phyloP scores from a whole-genome alignment of 164 flowering plant species.

The Buxus sempervirens region DNA sequence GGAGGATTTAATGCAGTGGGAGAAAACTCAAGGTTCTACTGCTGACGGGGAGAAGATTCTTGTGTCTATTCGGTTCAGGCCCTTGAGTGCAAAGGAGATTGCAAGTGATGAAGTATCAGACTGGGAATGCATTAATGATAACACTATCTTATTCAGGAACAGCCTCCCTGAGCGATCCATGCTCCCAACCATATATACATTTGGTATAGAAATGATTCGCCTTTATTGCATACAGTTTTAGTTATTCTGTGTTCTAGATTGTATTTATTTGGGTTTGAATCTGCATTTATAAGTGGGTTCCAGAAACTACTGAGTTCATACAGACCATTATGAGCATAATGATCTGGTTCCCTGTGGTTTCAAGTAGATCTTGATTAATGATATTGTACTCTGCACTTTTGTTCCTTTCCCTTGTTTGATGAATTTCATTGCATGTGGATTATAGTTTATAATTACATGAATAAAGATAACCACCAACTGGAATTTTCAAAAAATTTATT shows the following conservation, averaged over 20 bases:
- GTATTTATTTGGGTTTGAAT: neutral
- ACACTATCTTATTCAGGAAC: slow-evolving; percentile 76
- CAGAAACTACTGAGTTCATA: neutral
- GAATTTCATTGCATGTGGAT: too few species aligned
- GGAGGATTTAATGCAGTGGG: slow-evolving; percentile 56
- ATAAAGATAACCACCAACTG: too few species aligned
- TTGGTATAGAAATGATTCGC: slow-evolving; percentile 46
- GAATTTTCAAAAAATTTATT: too few species aligned
- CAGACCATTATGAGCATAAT: neutral
- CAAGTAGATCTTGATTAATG: too few species aligned
- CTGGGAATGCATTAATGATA: slow-evolving; percentile 98
- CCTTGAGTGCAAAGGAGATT: slow-evolving; percentile 84
- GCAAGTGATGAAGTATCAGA: slow-evolving; percentile 69
- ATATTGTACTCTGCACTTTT: too few species aligned
- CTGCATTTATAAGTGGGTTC: neutral
- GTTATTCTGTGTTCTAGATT: neutral
- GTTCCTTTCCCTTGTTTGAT: too few species aligned
- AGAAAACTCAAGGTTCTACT: slow-evolving; percentile 41
- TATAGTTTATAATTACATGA: too few species aligned
- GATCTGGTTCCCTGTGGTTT: too few species aligned
- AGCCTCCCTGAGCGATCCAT: slow-evolving; percentile 83
- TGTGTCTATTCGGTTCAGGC: slow-evolving; percentile 93
- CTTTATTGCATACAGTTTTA: neutral
- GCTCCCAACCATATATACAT: slow-evolving; percentile 77
- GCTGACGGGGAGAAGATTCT: slow-evolving; percentile 72